phyloP scores from a whole-genome alignment of 73 alveolate genomes.

The Paramecium caudatum region DNA sequence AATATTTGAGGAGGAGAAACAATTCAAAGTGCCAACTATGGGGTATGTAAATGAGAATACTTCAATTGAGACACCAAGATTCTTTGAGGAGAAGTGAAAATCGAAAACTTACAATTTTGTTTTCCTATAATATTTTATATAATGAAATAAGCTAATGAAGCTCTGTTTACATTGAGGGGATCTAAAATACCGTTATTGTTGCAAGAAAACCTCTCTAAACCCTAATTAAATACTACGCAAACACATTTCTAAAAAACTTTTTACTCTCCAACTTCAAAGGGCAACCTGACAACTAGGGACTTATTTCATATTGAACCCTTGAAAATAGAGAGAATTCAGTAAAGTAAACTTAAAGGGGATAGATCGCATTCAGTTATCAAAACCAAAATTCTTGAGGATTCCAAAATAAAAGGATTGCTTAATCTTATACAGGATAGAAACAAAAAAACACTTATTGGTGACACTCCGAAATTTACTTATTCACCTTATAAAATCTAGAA shows the following conservation, averaged over 20 bases:
- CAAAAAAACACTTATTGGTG: not conserved
- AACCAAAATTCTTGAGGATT: not conserved
- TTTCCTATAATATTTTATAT: too few relatives aligned
- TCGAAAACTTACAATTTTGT: too few relatives aligned
- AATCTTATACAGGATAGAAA: slow-evolving; percentile 10
- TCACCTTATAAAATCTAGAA: too few relatives aligned
- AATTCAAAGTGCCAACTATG: too few relatives aligned
- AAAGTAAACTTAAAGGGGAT: not conserved
- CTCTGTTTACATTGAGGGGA: not conserved
- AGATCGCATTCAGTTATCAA: not conserved
- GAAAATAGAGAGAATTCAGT: not conserved
- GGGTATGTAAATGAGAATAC: too few relatives aligned
- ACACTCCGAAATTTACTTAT: too few relatives aligned
- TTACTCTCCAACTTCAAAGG: slow-evolving; percentile 5
- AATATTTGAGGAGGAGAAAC: too few relatives aligned
- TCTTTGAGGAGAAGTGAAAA: too few relatives aligned
- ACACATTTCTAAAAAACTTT: not conserved
- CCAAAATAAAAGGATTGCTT: not conserved
- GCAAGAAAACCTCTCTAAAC: too few relatives aligned
- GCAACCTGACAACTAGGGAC: not conserved
- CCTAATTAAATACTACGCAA: too few relatives aligned
- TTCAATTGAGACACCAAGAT: slow-evolving; percentile 53
- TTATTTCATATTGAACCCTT: slow-evolving; percentile 18
- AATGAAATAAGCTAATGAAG: not conserved
- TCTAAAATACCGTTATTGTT: slow-evolving; percentile 26